These are phyloP conservation scores for Priceomyces castillae DNA, from an alignment of 805 yeast species.

Conservation along the genomic window DNA sequence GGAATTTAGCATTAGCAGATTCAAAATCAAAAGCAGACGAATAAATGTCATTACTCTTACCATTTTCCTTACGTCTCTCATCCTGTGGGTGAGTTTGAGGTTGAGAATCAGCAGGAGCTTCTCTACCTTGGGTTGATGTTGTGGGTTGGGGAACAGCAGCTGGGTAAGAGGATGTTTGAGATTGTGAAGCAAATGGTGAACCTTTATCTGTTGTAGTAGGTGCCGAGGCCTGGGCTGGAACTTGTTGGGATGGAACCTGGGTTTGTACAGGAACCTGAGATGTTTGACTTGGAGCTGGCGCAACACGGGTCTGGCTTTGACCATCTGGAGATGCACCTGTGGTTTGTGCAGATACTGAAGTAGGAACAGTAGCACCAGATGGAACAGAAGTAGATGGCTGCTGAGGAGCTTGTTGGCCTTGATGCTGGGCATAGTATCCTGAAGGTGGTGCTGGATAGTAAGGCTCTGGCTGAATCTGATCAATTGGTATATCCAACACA, in stretches of 20 bases:
- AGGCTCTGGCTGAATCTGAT: constrained; percentile 57
- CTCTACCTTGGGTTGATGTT: constrained; percentile 9
- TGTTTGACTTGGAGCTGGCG: constrained; percentile 10
- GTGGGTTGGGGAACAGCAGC: constrained; percentile 11
- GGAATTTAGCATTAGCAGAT: constrained; percentile 68
- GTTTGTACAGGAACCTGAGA: constrained; percentile 10
- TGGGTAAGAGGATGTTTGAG: constrained; percentile 7
- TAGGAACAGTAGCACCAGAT: constrained; percentile 1
- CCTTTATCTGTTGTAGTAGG: constrained; percentile 1
- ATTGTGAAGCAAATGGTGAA: constrained; percentile 3
- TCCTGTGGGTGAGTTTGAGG: constrained; percentile 15
- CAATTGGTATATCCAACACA: constrained; percentile 71
- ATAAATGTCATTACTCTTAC: constrained; percentile 38
- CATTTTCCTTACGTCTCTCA: constrained; percentile 3
- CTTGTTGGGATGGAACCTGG: constrained; percentile 5
- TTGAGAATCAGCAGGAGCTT: constrained; percentile 12
- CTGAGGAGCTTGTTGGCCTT: constrained; percentile 1
- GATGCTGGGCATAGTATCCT: constrained; percentile 13
- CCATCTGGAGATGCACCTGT: not conserved
- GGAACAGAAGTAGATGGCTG: constrained; percentile 5
- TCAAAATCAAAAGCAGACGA: constrained; percentile 73
- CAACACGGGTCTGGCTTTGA: constrained; percentile 5
- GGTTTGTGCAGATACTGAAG: constrained; percentile 7
- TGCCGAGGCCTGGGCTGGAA: not conserved
- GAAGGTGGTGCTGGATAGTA: constrained; percentile 20